These are phyloP conservation scores for Spergularia marina DNA, from an alignment of 148 eudicot species.

Conservation along the genomic window DNA sequence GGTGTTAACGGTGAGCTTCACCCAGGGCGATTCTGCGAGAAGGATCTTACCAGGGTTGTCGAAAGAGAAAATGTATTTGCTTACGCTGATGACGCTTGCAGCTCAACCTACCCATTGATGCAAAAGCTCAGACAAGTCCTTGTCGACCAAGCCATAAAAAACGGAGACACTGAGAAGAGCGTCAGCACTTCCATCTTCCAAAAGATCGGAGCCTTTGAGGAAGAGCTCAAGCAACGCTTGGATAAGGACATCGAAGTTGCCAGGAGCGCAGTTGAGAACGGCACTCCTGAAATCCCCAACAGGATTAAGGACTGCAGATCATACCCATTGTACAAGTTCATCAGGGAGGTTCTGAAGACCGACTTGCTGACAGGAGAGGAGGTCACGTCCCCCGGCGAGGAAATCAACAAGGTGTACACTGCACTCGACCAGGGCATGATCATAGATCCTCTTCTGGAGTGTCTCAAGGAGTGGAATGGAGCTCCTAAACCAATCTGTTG, in stretches of 20 bases:
- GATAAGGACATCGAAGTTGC: slow-evolving; percentile 69
- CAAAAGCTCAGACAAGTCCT: slow-evolving; percentile 70
- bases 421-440: slow-evolving; percentile 61
- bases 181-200: slow-evolving; percentile 62
- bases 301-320: slow-evolving; percentile 72
- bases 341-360: slow-evolving; percentile 54
- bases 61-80: slow-evolving; percentile 70
- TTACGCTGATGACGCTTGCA: slow-evolving; percentile 75
- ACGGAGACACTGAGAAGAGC: slow-evolving; percentile 61
- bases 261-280: slow-evolving; percentile 45
- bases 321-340: slow-evolving; percentile 67
- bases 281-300: slow-evolving; percentile 45
- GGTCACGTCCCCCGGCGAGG: slow-evolving; percentile 67
- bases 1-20: slow-evolving; percentile 78
- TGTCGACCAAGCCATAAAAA: slow-evolving; percentile 51
- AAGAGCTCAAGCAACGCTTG: slow-evolving; percentile 48
- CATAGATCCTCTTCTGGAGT: slow-evolving; percentile 72
- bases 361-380: slow-evolving; percentile 64
- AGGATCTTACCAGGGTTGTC: slow-evolving; percentile 62
- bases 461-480: slow-evolving; percentile 78
- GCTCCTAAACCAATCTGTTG: slow-evolving; percentile 76
- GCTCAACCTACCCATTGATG: slow-evolving; percentile 57
- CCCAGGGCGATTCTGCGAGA: slow-evolving; percentile 77
- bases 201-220: slow-evolving; percentile 66
- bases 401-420: slow-evolving; percentile 63